phyloP scores from a whole-genome alignment of 176 grass and related monocot species.

The Eleusine indica region DNA sequence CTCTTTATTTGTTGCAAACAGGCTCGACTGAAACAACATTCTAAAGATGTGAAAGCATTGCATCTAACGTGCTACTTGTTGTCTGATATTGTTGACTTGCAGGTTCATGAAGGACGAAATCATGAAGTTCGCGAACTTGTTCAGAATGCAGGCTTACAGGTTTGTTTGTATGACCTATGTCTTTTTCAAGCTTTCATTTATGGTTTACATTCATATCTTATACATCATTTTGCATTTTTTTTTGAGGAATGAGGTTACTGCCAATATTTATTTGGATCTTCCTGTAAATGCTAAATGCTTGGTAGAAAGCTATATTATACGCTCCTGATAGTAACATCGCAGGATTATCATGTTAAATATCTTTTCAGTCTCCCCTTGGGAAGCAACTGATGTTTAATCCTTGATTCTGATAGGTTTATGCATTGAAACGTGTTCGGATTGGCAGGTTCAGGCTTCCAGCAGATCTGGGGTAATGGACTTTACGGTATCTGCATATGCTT shows the following conservation, averaged over 20 bases:
- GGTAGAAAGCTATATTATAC: background rate
- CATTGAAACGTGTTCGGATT: slow-evolving; percentile 81
- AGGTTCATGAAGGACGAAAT: slow-evolving; percentile 99
- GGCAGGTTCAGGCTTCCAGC: slow-evolving; percentile 83
- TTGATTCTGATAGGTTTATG: slow-evolving; percentile 62
- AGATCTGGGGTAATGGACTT: slow-evolving; percentile 74
- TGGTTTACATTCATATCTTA: slow-evolving; percentile 20
- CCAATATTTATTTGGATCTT: background rate
- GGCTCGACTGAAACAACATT: background rate
- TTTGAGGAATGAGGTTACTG: background rate
- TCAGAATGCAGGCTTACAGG: slow-evolving; percentile 84
- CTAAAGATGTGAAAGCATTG: background rate
- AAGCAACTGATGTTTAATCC: slow-evolving; percentile 40
- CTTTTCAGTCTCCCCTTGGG: background rate
- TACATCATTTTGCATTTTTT: slow-evolving; percentile 12
- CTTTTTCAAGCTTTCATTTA: background rate
- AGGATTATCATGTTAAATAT: background rate
- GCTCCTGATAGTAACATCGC: background rate
- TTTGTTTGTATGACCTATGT: slow-evolving; percentile 49
- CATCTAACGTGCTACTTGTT: slow-evolving; percentile 11
- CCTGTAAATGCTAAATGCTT: background rate
- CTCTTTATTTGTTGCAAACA: background rate
- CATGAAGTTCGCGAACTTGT: slow-evolving; percentile 95
- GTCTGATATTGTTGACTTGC: slow-evolving; percentile 35
- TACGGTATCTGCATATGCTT: slow-evolving; percentile 27